A percentile compares a stretch with the other conserved stretches of the same genome.
These are phyloP conservation scores for Kappamyces sp. DNA, from an alignment of 192 early-diverging fungal species.

Conservation along the genomic window DNA sequence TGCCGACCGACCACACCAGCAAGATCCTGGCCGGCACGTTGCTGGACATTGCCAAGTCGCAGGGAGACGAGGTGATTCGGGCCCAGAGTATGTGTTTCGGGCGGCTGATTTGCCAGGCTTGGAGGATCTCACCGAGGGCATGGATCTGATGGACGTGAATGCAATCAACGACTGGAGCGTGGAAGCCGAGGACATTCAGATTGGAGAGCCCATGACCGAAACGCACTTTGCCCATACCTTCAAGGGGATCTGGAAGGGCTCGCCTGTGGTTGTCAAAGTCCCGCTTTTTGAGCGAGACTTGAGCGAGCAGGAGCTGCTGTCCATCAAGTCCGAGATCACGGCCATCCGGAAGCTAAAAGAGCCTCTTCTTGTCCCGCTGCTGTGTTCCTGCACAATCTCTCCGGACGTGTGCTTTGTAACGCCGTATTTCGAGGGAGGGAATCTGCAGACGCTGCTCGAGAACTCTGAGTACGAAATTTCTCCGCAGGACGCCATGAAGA, in stretches of 20 bases:
- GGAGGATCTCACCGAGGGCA: background rate
- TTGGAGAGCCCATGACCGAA: constrained; percentile 6
- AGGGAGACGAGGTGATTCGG: constrained; percentile 8
- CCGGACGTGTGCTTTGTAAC: constrained; percentile 38
- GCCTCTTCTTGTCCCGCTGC: constrained; percentile 23
- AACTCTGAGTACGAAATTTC: constrained; percentile 36
- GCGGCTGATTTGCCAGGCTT: background rate
- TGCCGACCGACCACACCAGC: constrained; percentile 31
- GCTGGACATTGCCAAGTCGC: constrained; percentile 8
- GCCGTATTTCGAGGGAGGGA: constrained; percentile 22
- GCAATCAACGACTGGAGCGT: constrained; percentile 34
- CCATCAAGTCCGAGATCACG: constrained; percentile 10
- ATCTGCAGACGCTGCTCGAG: constrained; percentile 25
- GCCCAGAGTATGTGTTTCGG: constrained; percentile 14
- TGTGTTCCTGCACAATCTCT: constrained; percentile 28
- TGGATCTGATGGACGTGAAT: constrained; percentile 21
- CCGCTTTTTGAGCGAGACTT: constrained; percentile 12
- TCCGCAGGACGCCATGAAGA: constrained; percentile 15
- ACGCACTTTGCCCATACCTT: constrained; percentile 19
- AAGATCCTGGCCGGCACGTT: constrained; percentile 21
- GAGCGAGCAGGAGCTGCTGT: constrained; percentile 8
- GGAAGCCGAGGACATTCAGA: constrained; percentile 27
- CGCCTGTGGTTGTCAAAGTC: constrained; percentile 28
- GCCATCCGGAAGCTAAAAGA: constrained; percentile 34
- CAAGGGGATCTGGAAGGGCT: constrained; percentile 28